Evolutionary conservation across 2,329 filamentous ascomycete genomes (phyloP).

Genomic region (Metarhizium anisopliae): DNA sequence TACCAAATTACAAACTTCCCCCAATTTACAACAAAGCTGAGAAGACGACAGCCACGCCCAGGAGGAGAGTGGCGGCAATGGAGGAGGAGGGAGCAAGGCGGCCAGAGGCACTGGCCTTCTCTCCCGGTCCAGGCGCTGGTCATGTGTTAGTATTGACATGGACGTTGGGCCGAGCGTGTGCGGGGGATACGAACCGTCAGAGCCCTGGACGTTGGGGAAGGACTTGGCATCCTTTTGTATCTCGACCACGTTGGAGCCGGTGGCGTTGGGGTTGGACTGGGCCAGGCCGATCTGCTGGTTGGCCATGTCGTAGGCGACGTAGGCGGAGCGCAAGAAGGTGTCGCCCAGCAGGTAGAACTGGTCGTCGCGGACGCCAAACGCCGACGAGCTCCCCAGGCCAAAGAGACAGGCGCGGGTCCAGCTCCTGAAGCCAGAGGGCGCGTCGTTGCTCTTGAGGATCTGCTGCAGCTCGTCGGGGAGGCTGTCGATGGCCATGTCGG

Average conservation of each 20-base stretch:
- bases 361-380: conserved; percentile 19
- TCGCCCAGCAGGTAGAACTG: conserved; percentile 44
- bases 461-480: conserved; percentile 33
- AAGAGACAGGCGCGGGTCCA: conserved; percentile 43
- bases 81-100: conserved; percentile 11
- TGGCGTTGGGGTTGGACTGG: conserved; percentile 41
- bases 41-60: conserved; percentile 11
- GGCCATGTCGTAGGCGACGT: conserved; percentile 46
- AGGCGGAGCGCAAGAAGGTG: conserved; percentile 47
- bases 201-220: conserved; percentile 34
- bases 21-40: background rate
- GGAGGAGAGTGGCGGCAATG: conserved; percentile 9
- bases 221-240: conserved; percentile 27
- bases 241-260: conserved; percentile 34
- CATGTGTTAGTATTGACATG: background rate
- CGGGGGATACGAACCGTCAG: conserved; percentile 23
- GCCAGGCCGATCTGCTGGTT: conserved; percentile 42
- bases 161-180: too few relatives aligned
- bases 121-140: background rate
- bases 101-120: conserved; percentile 12
- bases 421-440: conserved; percentile 25
- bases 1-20: too few relatives aligned
- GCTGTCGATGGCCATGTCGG: conserved; percentile 41
- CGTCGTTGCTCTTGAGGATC: conserved; percentile 18
- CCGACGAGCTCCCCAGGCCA: conserved; percentile 37